These are phyloP conservation scores for Penicillium desertorum DNA, from an alignment of 495 filamentous ascomycete species.

Conservation along the genomic window DNA sequence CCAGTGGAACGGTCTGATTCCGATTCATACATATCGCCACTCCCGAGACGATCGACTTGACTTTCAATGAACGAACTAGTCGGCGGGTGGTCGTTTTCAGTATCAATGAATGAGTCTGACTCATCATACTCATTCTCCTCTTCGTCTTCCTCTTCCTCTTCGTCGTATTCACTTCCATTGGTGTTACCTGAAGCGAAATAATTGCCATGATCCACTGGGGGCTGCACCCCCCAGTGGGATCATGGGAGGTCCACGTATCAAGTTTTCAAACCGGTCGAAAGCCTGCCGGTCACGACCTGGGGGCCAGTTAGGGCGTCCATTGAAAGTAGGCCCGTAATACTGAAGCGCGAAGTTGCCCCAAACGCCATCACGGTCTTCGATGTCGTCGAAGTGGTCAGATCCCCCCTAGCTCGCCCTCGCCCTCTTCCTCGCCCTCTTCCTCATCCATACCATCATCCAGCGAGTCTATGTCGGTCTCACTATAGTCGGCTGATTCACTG, in stretches of 20 bases:
- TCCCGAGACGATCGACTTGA: conserved; percentile 2
- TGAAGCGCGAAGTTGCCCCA: conserved; percentile 23
- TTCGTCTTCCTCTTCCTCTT: conserved; percentile 34
- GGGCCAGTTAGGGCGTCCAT: not conserved
- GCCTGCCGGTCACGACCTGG: not conserved
- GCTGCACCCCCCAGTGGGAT: not conserved
- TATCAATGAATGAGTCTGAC: conserved; percentile 44
- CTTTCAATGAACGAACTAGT: conserved; percentile 5
- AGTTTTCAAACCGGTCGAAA: not conserved
- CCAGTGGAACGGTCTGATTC: conserved; percentile 3
- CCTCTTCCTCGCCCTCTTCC: conserved; percentile 35
- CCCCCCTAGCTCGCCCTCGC: conserved; percentile 40
- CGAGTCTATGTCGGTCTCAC: conserved; percentile 35
- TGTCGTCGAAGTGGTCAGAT: conserved; percentile 32
- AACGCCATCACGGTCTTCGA: conserved; percentile 27
- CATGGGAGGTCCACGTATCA: not conserved
- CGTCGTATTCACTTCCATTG: conserved; percentile 11
- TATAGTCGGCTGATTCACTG: conserved; percentile 32
- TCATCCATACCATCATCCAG: conserved; percentile 33
- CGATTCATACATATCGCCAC: conserved; percentile 9
- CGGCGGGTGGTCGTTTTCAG: conserved; percentile 25
- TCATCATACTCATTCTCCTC: conserved; percentile 39
- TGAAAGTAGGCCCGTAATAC: conserved; percentile 8
- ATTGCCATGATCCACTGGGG: not conserved
- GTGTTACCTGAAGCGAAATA: not conserved